Evolutionary conservation across 2,329 filamentous ascomycete species (phyloP), one percentile per base, ranked within the genome.

Genomic region (Chaetomiaceae sp.): DNA sequence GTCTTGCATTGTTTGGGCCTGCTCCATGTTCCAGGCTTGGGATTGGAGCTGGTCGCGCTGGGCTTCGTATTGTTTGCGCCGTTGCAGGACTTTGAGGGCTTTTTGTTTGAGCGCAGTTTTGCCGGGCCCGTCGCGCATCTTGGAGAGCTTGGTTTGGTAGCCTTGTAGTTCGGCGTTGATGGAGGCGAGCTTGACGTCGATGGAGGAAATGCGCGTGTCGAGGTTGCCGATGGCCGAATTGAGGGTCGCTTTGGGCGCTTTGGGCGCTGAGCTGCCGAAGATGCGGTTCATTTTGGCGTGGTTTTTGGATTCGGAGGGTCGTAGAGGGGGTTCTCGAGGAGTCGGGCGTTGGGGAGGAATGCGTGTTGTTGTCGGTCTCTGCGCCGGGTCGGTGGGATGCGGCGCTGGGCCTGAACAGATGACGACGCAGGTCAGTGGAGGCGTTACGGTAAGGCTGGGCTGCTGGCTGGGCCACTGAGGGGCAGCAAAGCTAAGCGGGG

Each of bases 11-110:
- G 90, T 94, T 64, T 86, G 86, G 3, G 91, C 90, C 69, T 96
- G 90, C 71, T 97, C 90, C 90, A 98, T 96, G 71, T 97, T 97
- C 90, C 90, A 97, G 18, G 88, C 88, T 70, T 98, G 93, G 55
- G 84, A 79, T 69, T 95, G 86, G 44, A 97, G 81, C 69, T 97
- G 90, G 61, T 96, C 89, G 55, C 91, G 88, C 68, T 96, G 89
- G 3, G 80, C 76, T 69, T 98, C 93, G 79, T 95, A 95, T 68
- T 90, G 84, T 65, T 95, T 95, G 58, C 91, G 85, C 49, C 89
- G 86, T 70, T 95, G 88, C 2, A 97, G 83, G 10, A 97, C 83
- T 61, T 95, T 95, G 60, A 95, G 83, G 2, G 91, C 91, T 63
- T 96, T 96, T 62, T 94, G 84, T 65, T 93, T 94, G 59, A 98